Evolutionary conservation across 495 filamentous ascomycete species (phyloP).

Genomic region (Neurospora terricola): DNA sequence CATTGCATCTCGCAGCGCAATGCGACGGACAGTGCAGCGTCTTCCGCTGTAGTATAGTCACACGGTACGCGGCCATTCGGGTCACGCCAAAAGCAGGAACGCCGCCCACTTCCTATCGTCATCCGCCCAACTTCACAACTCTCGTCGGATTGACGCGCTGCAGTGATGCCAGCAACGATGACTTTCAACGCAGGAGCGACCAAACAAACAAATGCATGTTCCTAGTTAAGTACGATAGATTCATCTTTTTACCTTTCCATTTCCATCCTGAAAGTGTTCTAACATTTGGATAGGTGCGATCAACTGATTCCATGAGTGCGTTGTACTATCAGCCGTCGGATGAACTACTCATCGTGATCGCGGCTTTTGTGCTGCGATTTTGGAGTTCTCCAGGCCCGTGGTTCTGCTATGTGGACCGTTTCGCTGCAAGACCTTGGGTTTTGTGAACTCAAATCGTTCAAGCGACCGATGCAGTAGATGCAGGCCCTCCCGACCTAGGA

Average conservation of each 20-base stretch:
- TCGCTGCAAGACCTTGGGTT: constrained; percentile 9
- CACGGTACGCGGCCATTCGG: neutral
- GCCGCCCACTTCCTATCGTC: neutral
- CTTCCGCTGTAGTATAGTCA: neutral
- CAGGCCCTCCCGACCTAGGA: neutral
- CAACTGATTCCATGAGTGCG: neutral
- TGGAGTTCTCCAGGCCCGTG: constrained; percentile 4
- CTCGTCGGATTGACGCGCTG: neutral
- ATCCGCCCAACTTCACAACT: neutral
- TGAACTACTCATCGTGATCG: neutral
- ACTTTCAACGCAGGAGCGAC: neutral
- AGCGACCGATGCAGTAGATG: constrained; percentile 13
- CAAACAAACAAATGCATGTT: neutral
- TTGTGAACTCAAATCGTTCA: constrained; percentile 11
- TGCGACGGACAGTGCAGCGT: neutral
- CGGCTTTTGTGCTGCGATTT: constrained; percentile 4
- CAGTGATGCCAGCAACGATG: neutral
- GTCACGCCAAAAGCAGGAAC: neutral
- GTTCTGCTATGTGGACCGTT: constrained; percentile 13
- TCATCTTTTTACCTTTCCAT: neutral
- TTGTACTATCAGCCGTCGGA: neutral
- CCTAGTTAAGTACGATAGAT: neutral
- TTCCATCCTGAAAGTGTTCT: neutral
- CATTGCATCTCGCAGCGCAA: neutral
- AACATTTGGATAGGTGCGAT: neutral